phyloP scores from a whole-genome alignment of 2,329 filamentous ascomycete genomes.

The Aspergillus neotritici region DNA sequence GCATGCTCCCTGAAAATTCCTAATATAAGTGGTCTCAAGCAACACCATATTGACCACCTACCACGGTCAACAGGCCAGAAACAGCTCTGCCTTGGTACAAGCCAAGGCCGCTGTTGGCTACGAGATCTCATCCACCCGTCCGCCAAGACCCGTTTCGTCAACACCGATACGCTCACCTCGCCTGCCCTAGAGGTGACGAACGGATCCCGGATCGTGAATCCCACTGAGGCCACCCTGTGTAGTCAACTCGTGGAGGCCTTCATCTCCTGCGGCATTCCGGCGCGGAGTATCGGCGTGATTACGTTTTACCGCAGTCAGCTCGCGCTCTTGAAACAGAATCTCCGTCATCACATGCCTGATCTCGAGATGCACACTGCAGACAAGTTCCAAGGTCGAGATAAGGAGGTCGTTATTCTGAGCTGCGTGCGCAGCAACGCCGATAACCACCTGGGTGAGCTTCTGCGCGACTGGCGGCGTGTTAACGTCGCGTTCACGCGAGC shows the following conservation, averaged over 20 bases:
- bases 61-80: conserved; percentile 17
- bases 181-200: conserved; percentile 58
- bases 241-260: conserved; percentile 76
- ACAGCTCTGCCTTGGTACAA: conserved; percentile 53
- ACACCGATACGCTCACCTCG: conserved; percentile 71
- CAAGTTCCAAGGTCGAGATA: conserved; percentile 93
- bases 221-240: conserved; percentile 70
- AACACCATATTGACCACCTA: conserved; percentile 47
- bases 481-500: conserved; percentile 95
- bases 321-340: conserved; percentile 67
- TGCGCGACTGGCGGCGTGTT: conserved; percentile 87
- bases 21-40: conserved; percentile 55
- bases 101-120: conserved; percentile 64
- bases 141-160: conserved; percentile 76
- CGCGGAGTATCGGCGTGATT: conserved; percentile 82
- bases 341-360: conserved; percentile 54
- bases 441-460: conserved; percentile 77
- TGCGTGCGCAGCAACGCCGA: conserved; percentile 82
- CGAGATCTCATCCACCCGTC: conserved; percentile 62
- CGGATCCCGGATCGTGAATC: conserved; percentile 83
- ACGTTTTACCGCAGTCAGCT: conserved; percentile 95
- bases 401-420: conserved; percentile 81
- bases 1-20: conserved; percentile 63
- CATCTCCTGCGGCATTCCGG: conserved; percentile 66
- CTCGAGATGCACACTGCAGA: conserved; percentile 97